Evolutionary conservation across 2,329 filamentous ascomycete genomes (phyloP), one percentile per base, ranked within the genome.

Genomic region (Chalaropsis ovoidea): DNA sequence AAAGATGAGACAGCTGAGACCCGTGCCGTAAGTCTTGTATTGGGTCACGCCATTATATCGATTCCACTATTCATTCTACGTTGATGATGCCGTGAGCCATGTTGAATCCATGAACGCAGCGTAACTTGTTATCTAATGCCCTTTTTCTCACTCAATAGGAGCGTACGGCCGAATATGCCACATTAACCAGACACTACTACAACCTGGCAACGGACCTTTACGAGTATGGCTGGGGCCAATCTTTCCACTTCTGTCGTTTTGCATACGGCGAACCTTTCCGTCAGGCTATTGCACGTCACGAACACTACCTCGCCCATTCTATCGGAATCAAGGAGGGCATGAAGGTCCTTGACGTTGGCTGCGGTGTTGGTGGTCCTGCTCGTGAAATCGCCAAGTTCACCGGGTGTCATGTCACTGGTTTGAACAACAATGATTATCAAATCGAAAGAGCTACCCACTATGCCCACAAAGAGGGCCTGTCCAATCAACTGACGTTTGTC

Each of bases 351-450:
- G 94, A 99, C 73, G 94, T 99, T 67, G 94, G 94, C 68, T 99
- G 94, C 73, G 94, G 94, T 82, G 91, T 97, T 65, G 94, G 94
- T 72, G 94, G 94, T 60, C 94, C 94, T 24, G 94, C 93, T 6
- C 85, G 92, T 68, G 92, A 97, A 80, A 97, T 99, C 72, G 90
- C 89, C 78, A 95, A 95, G 78, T 99, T 99, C 79, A 88, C 90
- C 11, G 93, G 89, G 68, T 88, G 85, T 71, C 90, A 96, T 72
- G 83, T 97, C 69, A 87, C 90, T 27, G 94, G 94, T 54, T 79
- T 97, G 75, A 99, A 97, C 85, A 97, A 96, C 85, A 97, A 97
- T 77, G 90, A 96, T 79, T 99, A 99, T 81, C 94, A 97, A 79
- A 96, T 97, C 70, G 85, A 96, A 75, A 89, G 94, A 70, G 93